phyloP scores from a whole-genome alignment of 2,329 filamentous ascomycete genomes.

The Aspergillus vadensis region DNA sequence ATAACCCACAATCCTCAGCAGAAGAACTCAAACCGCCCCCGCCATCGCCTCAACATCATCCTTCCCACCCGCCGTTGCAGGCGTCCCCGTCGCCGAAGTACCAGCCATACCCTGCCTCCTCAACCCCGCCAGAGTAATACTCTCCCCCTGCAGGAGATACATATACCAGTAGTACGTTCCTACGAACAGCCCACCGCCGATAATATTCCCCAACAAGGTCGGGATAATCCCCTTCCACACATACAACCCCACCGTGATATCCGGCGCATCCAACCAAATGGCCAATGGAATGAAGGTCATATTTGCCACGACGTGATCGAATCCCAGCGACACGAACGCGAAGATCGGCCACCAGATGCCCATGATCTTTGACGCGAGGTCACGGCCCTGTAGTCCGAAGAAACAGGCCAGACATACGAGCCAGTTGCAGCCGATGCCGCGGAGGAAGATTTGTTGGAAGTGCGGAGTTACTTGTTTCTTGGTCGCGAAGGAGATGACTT shows the following conservation, averaged over 20 bases:
- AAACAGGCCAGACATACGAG: constrained; percentile 58
- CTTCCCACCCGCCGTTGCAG: not conserved
- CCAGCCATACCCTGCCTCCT: constrained; percentile 1
- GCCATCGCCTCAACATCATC: not conserved
- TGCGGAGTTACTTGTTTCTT: constrained; percentile 53
- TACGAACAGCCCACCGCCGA: constrained; percentile 56
- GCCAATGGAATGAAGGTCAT: constrained; percentile 58
- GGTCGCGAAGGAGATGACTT: constrained; percentile 50
- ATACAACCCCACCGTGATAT: constrained; percentile 53
- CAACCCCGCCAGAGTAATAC: constrained; percentile 19
- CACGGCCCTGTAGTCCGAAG: constrained; percentile 48
- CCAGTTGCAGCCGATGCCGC: constrained; percentile 60
- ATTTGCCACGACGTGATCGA: constrained; percentile 61
- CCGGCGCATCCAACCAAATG: constrained; percentile 52
- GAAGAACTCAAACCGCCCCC: not conserved
- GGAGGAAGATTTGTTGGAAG: constrained; percentile 57
- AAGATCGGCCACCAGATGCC: constrained; percentile 61
- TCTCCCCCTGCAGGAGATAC: constrained; percentile 37
- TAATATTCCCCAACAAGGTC: constrained; percentile 54
- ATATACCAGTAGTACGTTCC: constrained; percentile 53
- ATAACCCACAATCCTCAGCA: too few relatives aligned
- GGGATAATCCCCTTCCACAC: constrained; percentile 62
- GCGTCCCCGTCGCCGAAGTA: not conserved
- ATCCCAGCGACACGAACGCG: constrained; percentile 55
- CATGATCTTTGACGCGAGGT: constrained; percentile 56